These are phyloP conservation scores for Euphrasia arctica DNA, from an alignment of 305 asterid species.

Conservation along the genomic window DNA sequence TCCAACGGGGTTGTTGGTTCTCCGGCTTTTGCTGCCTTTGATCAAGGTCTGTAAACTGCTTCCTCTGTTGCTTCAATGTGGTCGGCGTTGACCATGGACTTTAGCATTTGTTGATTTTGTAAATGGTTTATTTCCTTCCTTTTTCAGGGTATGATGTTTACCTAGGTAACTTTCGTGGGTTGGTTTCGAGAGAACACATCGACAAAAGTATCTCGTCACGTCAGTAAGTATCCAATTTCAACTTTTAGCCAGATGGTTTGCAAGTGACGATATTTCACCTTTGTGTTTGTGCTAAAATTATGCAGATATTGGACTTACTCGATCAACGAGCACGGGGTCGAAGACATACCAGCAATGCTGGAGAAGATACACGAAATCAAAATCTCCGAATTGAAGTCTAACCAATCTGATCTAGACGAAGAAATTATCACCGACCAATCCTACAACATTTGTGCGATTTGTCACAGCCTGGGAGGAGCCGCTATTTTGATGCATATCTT, in stretches of 20 bases:
- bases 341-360: conserved; percentile 92
- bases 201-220: conserved; percentile 74
- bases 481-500: conserved; percentile 73
- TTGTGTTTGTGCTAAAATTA: conserved; percentile 18
- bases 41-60: conserved; percentile 68
- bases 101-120: conserved; percentile 16
- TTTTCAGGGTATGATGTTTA: conserved; percentile 89
- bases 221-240: conserved; percentile 38
- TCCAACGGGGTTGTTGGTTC: conserved; percentile 97
- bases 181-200: conserved; percentile 93
- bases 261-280: neutral
- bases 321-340: conserved; percentile 84
- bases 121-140: conserved; percentile 23
- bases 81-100: conserved; percentile 19
- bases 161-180: conserved; percentile 94
- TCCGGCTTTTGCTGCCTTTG: conserved; percentile 99
- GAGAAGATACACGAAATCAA: conserved; percentile 86
- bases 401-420: conserved; percentile 40
- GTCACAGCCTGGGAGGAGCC: conserved; percentile 99
- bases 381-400: conserved; percentile 58
- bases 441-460: conserved; percentile 76
- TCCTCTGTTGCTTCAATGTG: conserved; percentile 14
- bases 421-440: conserved; percentile 51
- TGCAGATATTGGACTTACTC: conserved; percentile 92
- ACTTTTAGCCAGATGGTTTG: neutral